Percentiles rank a stretch among this genome's conserved stretches.
These are phyloP conservation scores for Phytophthora quininea DNA, from an alignment of 352 stramenopile species.

Conservation along the genomic window DNA sequence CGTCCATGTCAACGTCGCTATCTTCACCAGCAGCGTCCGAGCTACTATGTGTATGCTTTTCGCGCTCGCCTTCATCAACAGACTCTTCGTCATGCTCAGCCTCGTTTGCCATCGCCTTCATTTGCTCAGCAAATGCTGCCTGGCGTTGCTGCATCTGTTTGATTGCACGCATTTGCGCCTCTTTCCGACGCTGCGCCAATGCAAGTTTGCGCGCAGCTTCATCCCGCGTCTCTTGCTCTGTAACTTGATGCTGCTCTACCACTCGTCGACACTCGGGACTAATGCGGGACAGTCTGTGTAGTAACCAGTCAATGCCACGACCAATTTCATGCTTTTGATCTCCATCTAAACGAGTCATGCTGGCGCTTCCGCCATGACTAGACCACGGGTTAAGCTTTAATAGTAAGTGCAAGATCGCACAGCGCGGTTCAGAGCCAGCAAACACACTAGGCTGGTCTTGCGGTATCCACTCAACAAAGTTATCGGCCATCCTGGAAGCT, in stretches of 20 bases:
- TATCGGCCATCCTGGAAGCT: constrained; percentile 49
- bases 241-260: constrained; percentile 66
- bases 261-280: constrained; percentile 46
- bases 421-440: constrained; percentile 36
- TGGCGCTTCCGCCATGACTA: constrained; percentile 50
- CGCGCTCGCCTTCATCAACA: constrained; percentile 25
- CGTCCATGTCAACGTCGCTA: constrained; percentile 35
- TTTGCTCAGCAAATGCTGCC: constrained; percentile 80
- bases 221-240: constrained; percentile 62
- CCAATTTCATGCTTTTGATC: constrained; percentile 88
- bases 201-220: constrained; percentile 72
- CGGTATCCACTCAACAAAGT: constrained; percentile 66
- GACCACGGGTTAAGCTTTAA: constrained; percentile 81
- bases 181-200: constrained; percentile 63
- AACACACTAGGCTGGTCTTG: constrained; percentile 47
- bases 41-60: constrained; percentile 29
- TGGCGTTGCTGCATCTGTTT: constrained; percentile 83
- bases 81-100: constrained; percentile 58
- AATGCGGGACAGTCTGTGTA: constrained; percentile 68
- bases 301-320: constrained; percentile 76
- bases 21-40: constrained; percentile 33
- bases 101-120: constrained; percentile 64
- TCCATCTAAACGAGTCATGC: constrained; percentile 69
- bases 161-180: constrained; percentile 80
- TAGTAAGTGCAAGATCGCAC: constrained; percentile 57